phyloP scores from a whole-genome alignment of 192 early-diverging fungal genomes.

The Coemansia sp. region DNA sequence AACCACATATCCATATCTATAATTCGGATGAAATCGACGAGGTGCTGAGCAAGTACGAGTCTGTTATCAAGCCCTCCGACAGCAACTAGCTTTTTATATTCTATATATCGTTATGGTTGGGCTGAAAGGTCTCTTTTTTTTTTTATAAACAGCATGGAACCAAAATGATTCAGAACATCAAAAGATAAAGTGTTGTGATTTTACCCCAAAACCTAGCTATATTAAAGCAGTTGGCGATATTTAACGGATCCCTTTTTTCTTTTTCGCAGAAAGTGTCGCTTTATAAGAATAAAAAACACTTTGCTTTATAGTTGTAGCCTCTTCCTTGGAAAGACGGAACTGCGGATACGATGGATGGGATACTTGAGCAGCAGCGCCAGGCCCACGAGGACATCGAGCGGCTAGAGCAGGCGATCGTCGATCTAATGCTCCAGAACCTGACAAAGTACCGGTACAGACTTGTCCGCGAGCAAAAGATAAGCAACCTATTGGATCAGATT shows the following conservation, averaged over 20 bases:
- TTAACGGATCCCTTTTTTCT: neutral
- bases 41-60: slow-evolving; percentile 42
- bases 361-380: slow-evolving; percentile 73
- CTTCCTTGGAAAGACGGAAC: neutral
- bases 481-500: slow-evolving; percentile 70
- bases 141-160: slow-evolving; percentile 1
- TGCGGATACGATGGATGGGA: slow-evolving; percentile 53
- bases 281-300: no score
- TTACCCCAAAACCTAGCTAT: neutral
- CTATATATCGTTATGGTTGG: neutral
- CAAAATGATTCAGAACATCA: neutral
- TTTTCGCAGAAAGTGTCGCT: no score
- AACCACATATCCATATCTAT: slow-evolving; percentile 42
- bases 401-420: slow-evolving; percentile 84
- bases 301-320: neutral
- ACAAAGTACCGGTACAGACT: slow-evolving; percentile 85
- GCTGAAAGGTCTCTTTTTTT: neutral
- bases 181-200: neutral
- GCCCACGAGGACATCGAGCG: slow-evolving; percentile 92
- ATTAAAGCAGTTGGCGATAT: neutral
- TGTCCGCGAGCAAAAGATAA: slow-evolving; percentile 78
- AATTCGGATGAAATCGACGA: slow-evolving; percentile 47
- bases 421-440: slow-evolving; percentile 74
- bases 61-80: slow-evolving; percentile 43
- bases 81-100: slow-evolving; percentile 11